Conservation (phyloP, 768 basidiomycete species). For the Macrocybe gigantea region DNA sequence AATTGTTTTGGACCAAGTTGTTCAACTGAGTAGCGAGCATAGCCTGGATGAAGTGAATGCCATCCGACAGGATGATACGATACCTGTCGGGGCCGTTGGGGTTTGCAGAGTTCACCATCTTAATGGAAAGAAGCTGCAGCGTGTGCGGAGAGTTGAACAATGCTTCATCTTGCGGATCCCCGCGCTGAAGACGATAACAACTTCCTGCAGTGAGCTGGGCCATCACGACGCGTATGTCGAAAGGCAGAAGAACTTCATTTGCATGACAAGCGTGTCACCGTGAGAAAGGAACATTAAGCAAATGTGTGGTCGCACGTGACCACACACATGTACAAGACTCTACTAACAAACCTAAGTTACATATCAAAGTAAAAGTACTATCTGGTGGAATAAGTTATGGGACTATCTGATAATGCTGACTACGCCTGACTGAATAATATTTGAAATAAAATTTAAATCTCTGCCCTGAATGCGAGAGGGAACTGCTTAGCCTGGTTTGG, state of each 20-base stretch:
- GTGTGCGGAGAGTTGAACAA: conserved; percentile 42
- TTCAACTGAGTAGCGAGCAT: conserved; percentile 96
- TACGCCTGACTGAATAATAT: no score
- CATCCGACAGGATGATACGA: conserved; percentile 88
- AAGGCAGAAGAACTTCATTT: neutral
- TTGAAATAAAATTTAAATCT: no score
- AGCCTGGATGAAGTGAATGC: conserved; percentile 78
- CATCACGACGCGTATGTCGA: conserved; percentile 5
- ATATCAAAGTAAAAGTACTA: no score
- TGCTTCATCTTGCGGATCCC: conserved; percentile 35
- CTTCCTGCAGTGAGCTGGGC: conserved; percentile 55
- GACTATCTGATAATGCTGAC: no score
- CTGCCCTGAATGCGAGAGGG: no score
- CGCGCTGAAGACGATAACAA: conserved; percentile 41
- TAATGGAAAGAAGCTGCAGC: conserved; percentile 80
- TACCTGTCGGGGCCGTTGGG: conserved; percentile 44
- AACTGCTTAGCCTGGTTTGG: no score
- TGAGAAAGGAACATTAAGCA: neutral
- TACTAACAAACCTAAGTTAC: no score
- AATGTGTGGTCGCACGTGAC: neutral
- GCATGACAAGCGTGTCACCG: conserved; percentile 14
- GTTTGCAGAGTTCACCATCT: conserved; percentile 51
- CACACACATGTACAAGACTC: no score
- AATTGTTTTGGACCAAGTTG: conserved; percentile 55
- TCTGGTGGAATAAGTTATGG: no score